phyloP scores from a whole-genome alignment of 1,139 yeast genomes.

The Taphrina flavorubra region DNA sequence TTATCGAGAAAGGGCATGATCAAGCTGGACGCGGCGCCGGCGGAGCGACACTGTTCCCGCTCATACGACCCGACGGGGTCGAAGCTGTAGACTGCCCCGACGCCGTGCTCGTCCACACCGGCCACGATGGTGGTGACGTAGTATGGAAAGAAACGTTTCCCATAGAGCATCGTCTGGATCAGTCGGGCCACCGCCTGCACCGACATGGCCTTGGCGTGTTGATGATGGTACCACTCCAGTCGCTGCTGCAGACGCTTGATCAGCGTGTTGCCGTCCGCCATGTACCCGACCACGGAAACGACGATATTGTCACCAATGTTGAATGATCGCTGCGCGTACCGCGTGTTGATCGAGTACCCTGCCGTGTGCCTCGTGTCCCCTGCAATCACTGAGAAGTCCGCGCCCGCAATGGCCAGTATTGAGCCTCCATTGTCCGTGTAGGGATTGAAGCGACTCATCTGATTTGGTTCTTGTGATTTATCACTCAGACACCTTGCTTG shows the following conservation, averaged over 20 bases:
- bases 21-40: conserved; percentile 94
- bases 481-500: too few relatives aligned
- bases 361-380: conserved; percentile 97
- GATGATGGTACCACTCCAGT: conserved; percentile 82
- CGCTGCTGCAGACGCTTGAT: conserved; percentile 76
- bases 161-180: conserved; percentile 86
- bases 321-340: conserved; percentile 89
- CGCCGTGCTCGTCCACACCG: conserved; percentile 79
- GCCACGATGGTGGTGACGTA: conserved; percentile 94
- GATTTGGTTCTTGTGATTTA: too few relatives aligned
- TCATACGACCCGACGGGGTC: conserved; percentile 99
- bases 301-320: conserved; percentile 86
- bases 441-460: conserved; percentile 39
- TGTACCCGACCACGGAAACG: conserved; percentile 93
- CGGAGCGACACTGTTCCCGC: conserved; percentile 96
- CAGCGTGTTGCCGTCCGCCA: conserved; percentile 91
- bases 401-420: conserved; percentile 95
- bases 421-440: conserved; percentile 84
- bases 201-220: conserved; percentile 71
- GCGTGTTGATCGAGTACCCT: conserved; percentile 90
- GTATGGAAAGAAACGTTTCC: conserved; percentile 95
- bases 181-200: conserved; percentile 83
- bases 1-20: conserved; percentile 97
- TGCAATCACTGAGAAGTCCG: conserved; percentile 94
- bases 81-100: conserved; percentile 92